Percentiles rank a stretch among this genome's conserved stretches.
Conservation (phyloP, 345 rosid species). For the Salix koriyanagi region DNA sequence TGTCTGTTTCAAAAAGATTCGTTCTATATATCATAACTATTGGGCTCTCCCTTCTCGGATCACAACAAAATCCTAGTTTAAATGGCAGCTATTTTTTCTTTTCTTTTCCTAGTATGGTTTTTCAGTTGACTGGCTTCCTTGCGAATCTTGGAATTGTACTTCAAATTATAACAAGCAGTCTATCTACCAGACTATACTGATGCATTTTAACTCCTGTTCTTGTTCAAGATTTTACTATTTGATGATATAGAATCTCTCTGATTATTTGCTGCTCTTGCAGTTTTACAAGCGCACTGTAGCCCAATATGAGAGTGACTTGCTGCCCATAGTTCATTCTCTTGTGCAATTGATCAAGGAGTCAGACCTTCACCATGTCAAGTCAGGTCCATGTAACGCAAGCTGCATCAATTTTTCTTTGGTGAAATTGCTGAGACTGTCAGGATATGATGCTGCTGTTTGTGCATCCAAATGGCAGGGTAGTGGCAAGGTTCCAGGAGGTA, state of each 20-base stretch:
- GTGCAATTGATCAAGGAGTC: constrained; percentile 53
- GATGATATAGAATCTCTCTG: background rate
- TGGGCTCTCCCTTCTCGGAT: background rate
- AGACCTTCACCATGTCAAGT: constrained; percentile 52
- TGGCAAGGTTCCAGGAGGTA: constrained; percentile 95
- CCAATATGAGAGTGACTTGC: constrained; percentile 60
- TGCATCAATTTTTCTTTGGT: constrained; percentile 73
- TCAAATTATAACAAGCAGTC: background rate
- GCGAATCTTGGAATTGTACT: background rate
- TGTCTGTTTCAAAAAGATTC: too few relatives aligned
- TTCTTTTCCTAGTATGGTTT: background rate
- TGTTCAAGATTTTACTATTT: background rate
- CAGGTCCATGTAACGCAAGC: constrained; percentile 69
- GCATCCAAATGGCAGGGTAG: constrained; percentile 72
- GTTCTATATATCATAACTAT: too few relatives aligned
- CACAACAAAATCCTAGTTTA: background rate
- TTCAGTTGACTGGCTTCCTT: background rate
- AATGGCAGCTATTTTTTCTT: background rate
- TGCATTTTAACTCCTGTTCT: background rate
- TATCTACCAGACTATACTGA: background rate
- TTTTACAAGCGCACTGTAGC: constrained; percentile 46
- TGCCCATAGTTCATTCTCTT: constrained; percentile 53
- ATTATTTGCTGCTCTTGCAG: constrained; percentile 34
- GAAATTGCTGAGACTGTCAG: constrained; percentile 68
- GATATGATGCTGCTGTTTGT: constrained; percentile 85